Evolutionary conservation across 768 basidiomycete genomes (phyloP).

Genomic region (Leccinellum albellum): DNA sequence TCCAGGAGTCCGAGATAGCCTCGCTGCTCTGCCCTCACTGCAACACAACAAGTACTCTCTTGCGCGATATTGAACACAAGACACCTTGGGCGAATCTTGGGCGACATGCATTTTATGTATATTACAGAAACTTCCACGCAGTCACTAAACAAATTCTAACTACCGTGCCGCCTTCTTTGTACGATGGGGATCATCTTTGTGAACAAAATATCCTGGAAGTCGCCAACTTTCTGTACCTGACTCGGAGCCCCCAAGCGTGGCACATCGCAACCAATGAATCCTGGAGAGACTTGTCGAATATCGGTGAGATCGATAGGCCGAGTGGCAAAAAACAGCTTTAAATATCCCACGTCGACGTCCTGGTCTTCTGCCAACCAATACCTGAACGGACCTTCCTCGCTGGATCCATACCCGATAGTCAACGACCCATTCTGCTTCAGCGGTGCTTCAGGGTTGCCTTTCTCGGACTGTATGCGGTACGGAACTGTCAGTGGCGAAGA

Average conservation of each 20-base stretch:
- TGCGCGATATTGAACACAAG: too few relatives aligned
- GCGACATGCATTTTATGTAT: too few relatives aligned
- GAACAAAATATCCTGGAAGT: constrained; percentile 15
- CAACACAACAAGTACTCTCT: too few relatives aligned
- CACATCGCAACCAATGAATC: neutral
- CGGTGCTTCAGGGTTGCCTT: constrained; percentile 2
- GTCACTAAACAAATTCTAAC: neutral
- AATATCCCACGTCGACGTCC: neutral
- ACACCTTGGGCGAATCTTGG: too few relatives aligned
- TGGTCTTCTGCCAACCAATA: neutral
- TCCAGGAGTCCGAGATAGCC: too few relatives aligned
- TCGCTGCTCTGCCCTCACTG: too few relatives aligned
- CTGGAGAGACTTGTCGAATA: neutral
- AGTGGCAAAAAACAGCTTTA: neutral
- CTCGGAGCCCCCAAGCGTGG: neutral
- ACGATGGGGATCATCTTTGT: constrained; percentile 16
- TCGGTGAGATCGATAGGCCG: neutral
- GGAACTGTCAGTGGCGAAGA: neutral
- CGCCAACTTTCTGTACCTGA: neutral
- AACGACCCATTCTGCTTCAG: constrained; percentile 8
- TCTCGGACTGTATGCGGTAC: constrained; percentile 7
- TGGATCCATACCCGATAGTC: constrained; percentile 39
- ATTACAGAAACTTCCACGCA: too few relatives aligned
- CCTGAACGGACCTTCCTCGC: neutral
- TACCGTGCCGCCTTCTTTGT: constrained; percentile 11